Conservation (phyloP, 257 asterid genomes). For the Solanum ossicruentum region DNA sequence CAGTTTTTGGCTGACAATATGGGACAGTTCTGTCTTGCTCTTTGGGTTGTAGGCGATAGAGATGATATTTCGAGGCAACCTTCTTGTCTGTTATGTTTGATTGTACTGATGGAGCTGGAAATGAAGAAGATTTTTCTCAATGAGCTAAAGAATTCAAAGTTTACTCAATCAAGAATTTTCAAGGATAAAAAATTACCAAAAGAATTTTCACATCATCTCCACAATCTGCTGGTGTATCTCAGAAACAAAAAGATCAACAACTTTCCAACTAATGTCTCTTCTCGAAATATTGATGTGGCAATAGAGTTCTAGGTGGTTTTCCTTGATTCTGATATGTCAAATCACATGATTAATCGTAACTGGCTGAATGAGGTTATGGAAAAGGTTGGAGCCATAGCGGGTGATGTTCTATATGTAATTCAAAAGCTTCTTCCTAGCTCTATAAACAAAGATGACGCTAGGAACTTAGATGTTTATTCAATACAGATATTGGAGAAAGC, state of each 20-base stretch:
- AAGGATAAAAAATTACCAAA: background rate
- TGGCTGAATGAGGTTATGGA: no score
- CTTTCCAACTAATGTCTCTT: background rate
- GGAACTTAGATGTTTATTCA: background rate
- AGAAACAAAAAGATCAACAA: background rate
- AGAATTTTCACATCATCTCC: background rate
- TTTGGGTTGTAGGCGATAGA: background rate
- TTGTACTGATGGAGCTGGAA: background rate
- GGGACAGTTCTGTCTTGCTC: background rate
- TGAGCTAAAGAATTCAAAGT: background rate
- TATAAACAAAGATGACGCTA: background rate
- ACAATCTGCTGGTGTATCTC: background rate
- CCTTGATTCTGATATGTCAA: no score
- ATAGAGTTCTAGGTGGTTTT: no score
- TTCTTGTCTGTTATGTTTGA: background rate
- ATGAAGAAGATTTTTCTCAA: background rate
- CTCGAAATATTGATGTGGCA: no score
- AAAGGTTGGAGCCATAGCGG: no score
- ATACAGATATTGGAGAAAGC: background rate
- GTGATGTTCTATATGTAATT: no score
- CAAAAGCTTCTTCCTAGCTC: background rate
- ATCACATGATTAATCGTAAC: no score
- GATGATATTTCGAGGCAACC: background rate
- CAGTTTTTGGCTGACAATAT: background rate
- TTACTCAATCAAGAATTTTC: background rate